phyloP scores from a whole-genome alignment of 371 early-diverging fungal species.

The Coemansia sp. region DNA sequence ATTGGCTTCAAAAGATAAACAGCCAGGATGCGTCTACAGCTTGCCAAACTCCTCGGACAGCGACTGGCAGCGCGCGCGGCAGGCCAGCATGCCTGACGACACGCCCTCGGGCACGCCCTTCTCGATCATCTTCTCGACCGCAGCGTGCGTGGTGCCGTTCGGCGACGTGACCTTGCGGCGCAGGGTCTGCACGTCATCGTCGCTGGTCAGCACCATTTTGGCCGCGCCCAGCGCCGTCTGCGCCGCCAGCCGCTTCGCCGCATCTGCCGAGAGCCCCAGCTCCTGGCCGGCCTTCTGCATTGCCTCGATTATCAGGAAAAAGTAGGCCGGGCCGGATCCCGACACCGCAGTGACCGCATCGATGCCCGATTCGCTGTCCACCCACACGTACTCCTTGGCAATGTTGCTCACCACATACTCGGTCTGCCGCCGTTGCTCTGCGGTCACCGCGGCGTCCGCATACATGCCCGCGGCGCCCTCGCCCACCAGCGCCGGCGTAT shows the following conservation, averaged over 20 bases:
- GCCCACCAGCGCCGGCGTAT: conserved; percentile 85
- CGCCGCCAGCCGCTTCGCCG: conserved; percentile 76
- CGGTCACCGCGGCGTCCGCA: conserved; percentile 63
- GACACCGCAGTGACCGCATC: conserved; percentile 89
- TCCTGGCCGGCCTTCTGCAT: conserved; percentile 82
- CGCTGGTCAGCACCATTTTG: conserved; percentile 72
- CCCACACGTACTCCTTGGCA: conserved; percentile 78
- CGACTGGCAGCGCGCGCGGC: conserved; percentile 34
- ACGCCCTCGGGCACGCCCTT: conserved; percentile 42
- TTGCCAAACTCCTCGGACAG: conserved; percentile 46
- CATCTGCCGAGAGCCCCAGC: conserved; percentile 73
- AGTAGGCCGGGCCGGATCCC: conserved; percentile 92
- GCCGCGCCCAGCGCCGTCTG: conserved; percentile 92
- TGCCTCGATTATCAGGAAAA: conserved; percentile 88
- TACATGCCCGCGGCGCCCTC: conserved; percentile 89
- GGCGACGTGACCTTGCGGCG: conserved; percentile 89
- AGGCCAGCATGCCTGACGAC: conserved; percentile 23
- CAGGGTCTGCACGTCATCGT: conserved; percentile 71
- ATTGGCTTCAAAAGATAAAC: too few relatives aligned
- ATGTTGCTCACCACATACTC: conserved; percentile 69
- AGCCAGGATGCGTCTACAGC: conserved; percentile 9
- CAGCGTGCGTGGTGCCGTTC: conserved; percentile 93
- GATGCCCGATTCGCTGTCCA: conserved; percentile 70
- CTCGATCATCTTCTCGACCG: conserved; percentile 73
- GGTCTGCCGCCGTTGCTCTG: conserved; percentile 63